Base-by-base conservation (phyloP, 2,329 filamentous ascomycete species). In the Phyllosticta capitalensis region DNA sequence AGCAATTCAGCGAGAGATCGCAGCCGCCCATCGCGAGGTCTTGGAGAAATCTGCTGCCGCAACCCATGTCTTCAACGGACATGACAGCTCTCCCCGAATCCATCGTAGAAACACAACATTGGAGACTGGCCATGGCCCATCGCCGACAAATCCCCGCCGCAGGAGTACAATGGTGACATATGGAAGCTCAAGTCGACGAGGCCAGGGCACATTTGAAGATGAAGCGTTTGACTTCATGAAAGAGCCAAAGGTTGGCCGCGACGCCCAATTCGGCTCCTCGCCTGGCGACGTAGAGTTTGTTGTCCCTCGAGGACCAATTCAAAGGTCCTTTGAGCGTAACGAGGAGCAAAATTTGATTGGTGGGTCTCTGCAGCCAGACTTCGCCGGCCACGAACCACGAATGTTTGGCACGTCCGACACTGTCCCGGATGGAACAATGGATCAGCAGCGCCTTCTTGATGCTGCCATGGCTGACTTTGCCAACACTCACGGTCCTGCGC, bases 331-430 rank as follows among this genome's bases (percentile, higher is more conserved):
- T 9, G 45, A 55, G 17, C 21, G 21, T 9, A 14, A 9, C 21
- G 26, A 22, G n/a, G 14, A 33, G 10, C 51, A 30, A 22, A 49
- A 30, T 19, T 2, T 51, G 17, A 17, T 22, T 38, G 45, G 20
- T 19, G 21, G 10, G 6, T 55, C 70, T 12, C 64, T 76, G 33
- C 64, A 65, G 24, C 64, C 71, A 2, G 65, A 72, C 33, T 77
- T 75, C 55, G 67, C 64, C 19, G 55, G 68, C 14, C 75, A 77
- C 61, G 71, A 77, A 26, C 74, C 75, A 1, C 65, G 65, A 48
- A 65, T 66, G 38, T 68, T 78, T 77, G 60, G 68, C 66, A 53
- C 71, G 74, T 76, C 74, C 14, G 76, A 71, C 61, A 78, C 76
- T 0, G 64, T 76, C 14, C 71, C 72, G 3, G 73, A 76, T 61